A percentile compares a stretch with the other conserved stretches of the same genome.
These are phyloP conservation scores for Candida stauntonica DNA, from an alignment of 805 yeast genomes.

Conservation along the genomic window DNA sequence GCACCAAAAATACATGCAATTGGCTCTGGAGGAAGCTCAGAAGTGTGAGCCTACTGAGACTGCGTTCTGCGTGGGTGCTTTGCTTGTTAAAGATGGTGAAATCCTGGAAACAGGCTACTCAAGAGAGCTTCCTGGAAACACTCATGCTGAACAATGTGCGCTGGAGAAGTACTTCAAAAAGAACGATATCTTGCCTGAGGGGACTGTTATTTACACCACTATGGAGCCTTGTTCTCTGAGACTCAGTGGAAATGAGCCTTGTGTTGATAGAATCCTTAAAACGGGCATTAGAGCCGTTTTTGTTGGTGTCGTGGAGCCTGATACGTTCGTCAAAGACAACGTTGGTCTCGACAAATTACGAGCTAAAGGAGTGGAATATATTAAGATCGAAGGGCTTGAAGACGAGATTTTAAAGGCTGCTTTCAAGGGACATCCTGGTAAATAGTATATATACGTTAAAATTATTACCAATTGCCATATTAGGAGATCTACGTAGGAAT, in stretches of 20 bases:
- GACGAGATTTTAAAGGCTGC: slow-evolving; percentile 67
- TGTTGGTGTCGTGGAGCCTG: slow-evolving; percentile 92
- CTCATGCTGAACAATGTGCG: slow-evolving; percentile 97
- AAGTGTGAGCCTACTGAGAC: slow-evolving; percentile 79
- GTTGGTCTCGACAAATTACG: slow-evolving; percentile 51
- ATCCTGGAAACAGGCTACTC: slow-evolving; percentile 83
- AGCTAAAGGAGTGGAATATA: slow-evolving; percentile 60
- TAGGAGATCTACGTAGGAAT: no score
- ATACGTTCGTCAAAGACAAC: slow-evolving; percentile 78
- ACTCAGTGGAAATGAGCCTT: slow-evolving; percentile 85
- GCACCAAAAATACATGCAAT: slow-evolving; percentile 59
- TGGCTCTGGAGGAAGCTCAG: slow-evolving; percentile 73
- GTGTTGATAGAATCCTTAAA: slow-evolving; percentile 71
- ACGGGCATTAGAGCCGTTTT: slow-evolving; percentile 64
- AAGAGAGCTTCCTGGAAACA: slow-evolving; percentile 87
- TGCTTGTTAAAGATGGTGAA: slow-evolving; percentile 57
- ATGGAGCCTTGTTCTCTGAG: slow-evolving; percentile 96
- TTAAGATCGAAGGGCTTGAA: slow-evolving; percentile 81
- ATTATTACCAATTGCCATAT: no score
- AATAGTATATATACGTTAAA: no score
- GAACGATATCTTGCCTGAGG: slow-evolving; percentile 51
- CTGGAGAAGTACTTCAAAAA: slow-evolving; percentile 60
- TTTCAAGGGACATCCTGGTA: slow-evolving; percentile 49
- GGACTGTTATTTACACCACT: slow-evolving; percentile 83
- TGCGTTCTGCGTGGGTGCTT: slow-evolving; percentile 94